A percentile compares a stretch with the other conserved stretches of the same genome.
Evolutionary conservation across 78 protist genomes (phyloP).

Genomic region (Dictyostelium capitatum): DNA sequence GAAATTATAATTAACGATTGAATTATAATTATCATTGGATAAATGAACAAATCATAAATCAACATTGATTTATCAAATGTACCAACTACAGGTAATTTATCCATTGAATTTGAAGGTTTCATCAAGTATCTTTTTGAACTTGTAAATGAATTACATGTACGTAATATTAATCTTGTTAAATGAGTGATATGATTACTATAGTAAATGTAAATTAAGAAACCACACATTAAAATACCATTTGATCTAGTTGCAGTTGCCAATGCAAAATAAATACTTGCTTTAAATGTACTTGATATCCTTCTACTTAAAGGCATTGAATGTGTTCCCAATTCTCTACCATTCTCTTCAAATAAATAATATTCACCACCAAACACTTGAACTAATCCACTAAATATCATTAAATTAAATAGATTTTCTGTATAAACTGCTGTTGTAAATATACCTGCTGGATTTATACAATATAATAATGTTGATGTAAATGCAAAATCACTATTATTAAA

Average conservation of each 20-base stretch:
- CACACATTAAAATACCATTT: slow-evolving; percentile 70
- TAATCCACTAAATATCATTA: slow-evolving; percentile 66
- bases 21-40: not conserved
- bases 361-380: slow-evolving; percentile 37
- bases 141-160: not conserved
- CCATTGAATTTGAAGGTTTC: slow-evolving; percentile 18
- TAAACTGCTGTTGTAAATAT: slow-evolving; percentile 62
- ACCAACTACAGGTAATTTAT: not conserved
- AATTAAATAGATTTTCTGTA: slow-evolving; percentile 57
- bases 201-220: slow-evolving; percentile 54
- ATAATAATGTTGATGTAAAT: slow-evolving; percentile 37
- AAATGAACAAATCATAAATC: not conserved
- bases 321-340: slow-evolving; percentile 3
- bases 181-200: slow-evolving; percentile 5
- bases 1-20: slow-evolving; percentile 16
- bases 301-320: slow-evolving; percentile 15
- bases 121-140: not conserved
- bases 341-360: slow-evolving; percentile 12
- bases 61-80: not conserved
- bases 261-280: slow-evolving; percentile 23
- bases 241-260: slow-evolving; percentile 65
- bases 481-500: slow-evolving; percentile 29
- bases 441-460: slow-evolving; percentile 72
- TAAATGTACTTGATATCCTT: not conserved
- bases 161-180: not conserved